Conservation (phyloP, 257 asterid species). For the Ajuga chamaepitys region DNA sequence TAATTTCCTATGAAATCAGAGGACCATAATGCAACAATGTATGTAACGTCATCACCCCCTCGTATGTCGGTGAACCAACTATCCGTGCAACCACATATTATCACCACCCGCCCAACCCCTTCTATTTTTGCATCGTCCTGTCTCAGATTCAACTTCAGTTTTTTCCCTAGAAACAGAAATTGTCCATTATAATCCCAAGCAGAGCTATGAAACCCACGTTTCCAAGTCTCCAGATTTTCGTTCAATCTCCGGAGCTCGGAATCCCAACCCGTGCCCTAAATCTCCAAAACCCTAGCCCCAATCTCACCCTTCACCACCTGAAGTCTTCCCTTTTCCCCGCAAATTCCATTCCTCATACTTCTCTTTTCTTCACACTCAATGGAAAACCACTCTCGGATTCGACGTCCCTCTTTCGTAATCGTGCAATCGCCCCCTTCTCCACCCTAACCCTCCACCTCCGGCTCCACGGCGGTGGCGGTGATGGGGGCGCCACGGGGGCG, state of each 20-base stretch:
- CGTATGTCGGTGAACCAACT: neutral
- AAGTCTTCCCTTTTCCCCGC: slow-evolving; percentile 37
- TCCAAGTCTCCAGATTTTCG: slow-evolving; percentile 38
- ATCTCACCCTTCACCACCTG: slow-evolving; percentile 47
- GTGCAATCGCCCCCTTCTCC: slow-evolving; percentile 40
- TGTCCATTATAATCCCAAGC: neutral
- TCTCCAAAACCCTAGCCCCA: slow-evolving; percentile 41
- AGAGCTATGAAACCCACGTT: slow-evolving; percentile 24
- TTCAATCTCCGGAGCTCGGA: slow-evolving; percentile 53
- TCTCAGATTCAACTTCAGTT: neutral
- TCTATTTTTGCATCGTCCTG: too few species aligned
- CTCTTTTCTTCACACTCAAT: slow-evolving; percentile 53
- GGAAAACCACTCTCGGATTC: slow-evolving; percentile 53
- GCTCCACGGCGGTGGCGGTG: slow-evolving; percentile 78
- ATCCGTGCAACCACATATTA: neutral
- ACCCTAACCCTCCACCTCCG: slow-evolving; percentile 59
- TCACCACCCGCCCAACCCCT: neutral
- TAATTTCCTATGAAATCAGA: too few species aligned
- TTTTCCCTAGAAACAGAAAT: neutral
- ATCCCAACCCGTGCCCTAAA: slow-evolving; percentile 46
- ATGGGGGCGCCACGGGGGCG: slow-evolving; percentile 96
- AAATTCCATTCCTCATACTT: slow-evolving; percentile 13
- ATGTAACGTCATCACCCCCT: neutral
- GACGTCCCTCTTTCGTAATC: slow-evolving; percentile 23
- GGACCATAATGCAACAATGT: neutral